A percentile compares a stretch with the other conserved stretches of the same genome.
These are phyloP conservation scores for Filosporella fistucella DNA, from an alignment of 495 filamentous ascomycete species.

Conservation along the genomic window DNA sequence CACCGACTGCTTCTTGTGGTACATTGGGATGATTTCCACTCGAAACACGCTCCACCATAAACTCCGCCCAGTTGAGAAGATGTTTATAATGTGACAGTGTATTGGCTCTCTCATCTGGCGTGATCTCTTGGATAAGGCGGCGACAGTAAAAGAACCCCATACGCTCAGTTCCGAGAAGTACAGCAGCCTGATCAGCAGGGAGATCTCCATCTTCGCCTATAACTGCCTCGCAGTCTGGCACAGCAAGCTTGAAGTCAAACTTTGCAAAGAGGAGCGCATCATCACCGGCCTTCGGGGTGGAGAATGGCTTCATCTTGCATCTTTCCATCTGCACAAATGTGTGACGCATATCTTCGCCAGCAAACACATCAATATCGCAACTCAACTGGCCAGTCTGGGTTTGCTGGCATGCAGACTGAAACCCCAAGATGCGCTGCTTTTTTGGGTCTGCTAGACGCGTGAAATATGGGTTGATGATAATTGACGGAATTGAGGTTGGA, in stretches of 20 bases:
- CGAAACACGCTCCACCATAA: neutral
- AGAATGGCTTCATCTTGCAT: neutral
- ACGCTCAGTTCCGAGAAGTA: neutral
- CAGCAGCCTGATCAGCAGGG: neutral
- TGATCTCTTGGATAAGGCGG: neutral
- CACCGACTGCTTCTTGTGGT: neutral
- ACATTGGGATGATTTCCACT: neutral
- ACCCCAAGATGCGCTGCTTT: neutral
- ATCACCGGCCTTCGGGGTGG: conserved; percentile 2
- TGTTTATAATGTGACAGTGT: neutral
- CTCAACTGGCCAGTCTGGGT: neutral
- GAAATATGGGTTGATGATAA: conserved; percentile 24
- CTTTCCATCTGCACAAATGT: neutral
- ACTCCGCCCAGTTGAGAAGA: neutral
- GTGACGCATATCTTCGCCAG: neutral
- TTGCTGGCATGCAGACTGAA: neutral
- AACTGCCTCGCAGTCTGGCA: neutral
- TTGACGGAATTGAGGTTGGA: conserved; percentile 26
- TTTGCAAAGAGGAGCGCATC: conserved; percentile 10
- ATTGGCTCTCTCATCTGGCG: neutral
- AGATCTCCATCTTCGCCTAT: neutral
- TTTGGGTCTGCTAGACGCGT: neutral
- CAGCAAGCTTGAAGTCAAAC: conserved; percentile 16
- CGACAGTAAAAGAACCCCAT: neutral
- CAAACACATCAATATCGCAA: neutral